Base-by-base conservation (phyloP, 176 grass and related monocot species). In the Cenchrus americanus region DNA sequence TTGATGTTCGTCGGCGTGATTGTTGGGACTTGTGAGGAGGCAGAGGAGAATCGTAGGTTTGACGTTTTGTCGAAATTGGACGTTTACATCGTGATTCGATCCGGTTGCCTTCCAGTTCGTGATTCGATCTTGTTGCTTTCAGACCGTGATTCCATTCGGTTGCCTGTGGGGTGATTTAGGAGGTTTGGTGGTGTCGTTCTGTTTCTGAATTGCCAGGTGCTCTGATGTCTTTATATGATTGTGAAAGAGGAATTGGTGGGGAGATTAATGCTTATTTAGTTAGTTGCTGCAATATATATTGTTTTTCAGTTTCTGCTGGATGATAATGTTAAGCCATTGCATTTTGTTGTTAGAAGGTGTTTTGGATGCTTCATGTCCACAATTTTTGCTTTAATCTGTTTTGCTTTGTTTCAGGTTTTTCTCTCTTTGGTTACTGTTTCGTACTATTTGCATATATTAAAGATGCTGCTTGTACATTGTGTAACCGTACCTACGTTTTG, bases 81-180 rank as follows among this genome's bases (percentile, higher is more conserved):
- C 0, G 23, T 52, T 66, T 55, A 5, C 2, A 63, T 85, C 4
- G 17, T 66, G 21, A 79, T 74, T 75, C 49, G 71, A 80, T 44
- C 80, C 9, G 10, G 11, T 30, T 81, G 69, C 52, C 52, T 15
- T 50, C 58, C 41, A 26, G 62, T 22, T 61, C 14, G 21, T 66
- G 21, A 79, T 74, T 75, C 49, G 71, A 80, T 44, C 80, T 6
- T 10, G 11, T 30, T 81, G 69, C 52, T 42, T 15, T 50, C 58
- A 26, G 62, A 18, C 52, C 14, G 21, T 43, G 14, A 19, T 66
- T 79, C 44, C 14, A 30, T 64, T 50, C 18, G 15, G 18, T 55
- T n/a, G 1, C 2, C 22, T 19, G 43, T 12, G 3, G 27, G 48
- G 26, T 34, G 32, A 52, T 73, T n/a, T 47, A 18, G 57, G 17